phyloP scores from a whole-genome alignment of 768 basidiomycete species.

The Krasilnikovozyma curviuscula region DNA sequence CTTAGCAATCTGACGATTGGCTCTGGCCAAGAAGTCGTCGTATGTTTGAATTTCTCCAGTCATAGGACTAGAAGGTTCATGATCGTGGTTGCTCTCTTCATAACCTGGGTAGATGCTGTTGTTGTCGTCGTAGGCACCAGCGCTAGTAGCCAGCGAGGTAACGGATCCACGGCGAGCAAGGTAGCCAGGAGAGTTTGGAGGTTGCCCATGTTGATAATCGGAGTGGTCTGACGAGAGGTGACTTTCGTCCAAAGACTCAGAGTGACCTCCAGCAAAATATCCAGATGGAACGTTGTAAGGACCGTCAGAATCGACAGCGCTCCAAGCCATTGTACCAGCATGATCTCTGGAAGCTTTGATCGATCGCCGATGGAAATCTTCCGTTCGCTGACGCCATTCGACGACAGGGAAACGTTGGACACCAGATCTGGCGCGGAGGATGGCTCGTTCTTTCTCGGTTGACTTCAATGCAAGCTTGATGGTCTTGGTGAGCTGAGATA shows the following conservation, averaged over 20 bases:
- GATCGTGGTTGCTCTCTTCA: constrained; percentile 11
- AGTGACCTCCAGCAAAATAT: no score
- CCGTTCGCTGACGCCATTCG: constrained; percentile 89
- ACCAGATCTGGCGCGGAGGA: constrained; percentile 79
- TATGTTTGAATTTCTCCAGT: constrained; percentile 33
- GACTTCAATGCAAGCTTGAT: constrained; percentile 87
- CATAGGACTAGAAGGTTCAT: constrained; percentile 6
- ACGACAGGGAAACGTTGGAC: constrained; percentile 94
- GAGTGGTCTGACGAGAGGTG: no score
- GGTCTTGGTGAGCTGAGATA: constrained; percentile 82
- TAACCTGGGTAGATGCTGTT: constrained; percentile 23
- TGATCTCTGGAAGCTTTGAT: constrained; percentile 48
- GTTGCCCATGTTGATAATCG: no score
- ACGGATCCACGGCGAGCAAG: constrained; percentile 9
- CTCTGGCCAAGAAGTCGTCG: constrained; percentile 62
- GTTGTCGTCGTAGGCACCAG: constrained; percentile 39
- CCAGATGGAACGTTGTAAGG: no score
- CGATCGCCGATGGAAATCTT: constrained; percentile 80
- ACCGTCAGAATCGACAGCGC: constrained; percentile 9
- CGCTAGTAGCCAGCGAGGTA: constrained; percentile 19
- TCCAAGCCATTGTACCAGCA: constrained; percentile 32
- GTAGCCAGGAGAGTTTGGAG: no score
- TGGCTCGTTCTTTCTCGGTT: constrained; percentile 70
- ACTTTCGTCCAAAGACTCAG: no score
- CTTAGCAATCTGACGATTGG: constrained; percentile 61